Conservation (phyloP, 805 yeast species). For the Ogataea salicorniae region DNA sequence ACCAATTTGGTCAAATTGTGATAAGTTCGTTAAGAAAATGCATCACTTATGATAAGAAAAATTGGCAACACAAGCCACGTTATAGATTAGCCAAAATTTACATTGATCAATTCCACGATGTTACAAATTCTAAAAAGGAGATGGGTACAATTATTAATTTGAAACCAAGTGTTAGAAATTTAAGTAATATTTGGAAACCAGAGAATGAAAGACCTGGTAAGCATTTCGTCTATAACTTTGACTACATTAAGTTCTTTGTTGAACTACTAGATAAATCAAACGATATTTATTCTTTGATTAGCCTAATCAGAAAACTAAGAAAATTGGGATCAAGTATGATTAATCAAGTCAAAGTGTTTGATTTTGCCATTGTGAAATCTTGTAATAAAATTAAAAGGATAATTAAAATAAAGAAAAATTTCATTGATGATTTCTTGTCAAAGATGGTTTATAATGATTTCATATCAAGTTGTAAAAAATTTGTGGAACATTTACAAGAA, state of each 20-base stretch:
- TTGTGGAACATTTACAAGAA: conserved; percentile 20
- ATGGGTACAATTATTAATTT: conserved; percentile 60
- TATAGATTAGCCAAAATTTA: conserved; percentile 64
- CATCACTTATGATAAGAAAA: conserved; percentile 62
- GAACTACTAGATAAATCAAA: conserved; percentile 45
- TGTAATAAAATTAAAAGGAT: conserved; percentile 48
- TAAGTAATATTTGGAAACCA: conserved; percentile 90
- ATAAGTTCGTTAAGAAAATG: conserved; percentile 45
- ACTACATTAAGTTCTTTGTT: conserved; percentile 62
- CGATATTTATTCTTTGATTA: conserved; percentile 56
- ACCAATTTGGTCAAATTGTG: conserved; percentile 35
- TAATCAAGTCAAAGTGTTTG: conserved; percentile 61
- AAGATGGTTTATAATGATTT: conserved; percentile 42
- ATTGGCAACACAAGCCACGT: conserved; percentile 88
- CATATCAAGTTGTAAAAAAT: conserved; percentile 32
- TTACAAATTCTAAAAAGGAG: conserved; percentile 53
- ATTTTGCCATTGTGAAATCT: conserved; percentile 44
- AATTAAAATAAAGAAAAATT: conserved; percentile 38
- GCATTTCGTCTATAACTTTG: conserved; percentile 73
- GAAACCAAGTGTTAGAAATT: conserved; percentile 61
- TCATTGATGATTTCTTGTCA: conserved; percentile 48
- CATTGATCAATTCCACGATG: conserved; percentile 48
- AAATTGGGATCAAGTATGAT: conserved; percentile 75
- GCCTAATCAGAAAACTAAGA: conserved; percentile 68
- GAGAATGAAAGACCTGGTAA: conserved; percentile 89